Evolutionary conservation across 495 filamentous ascomycete genomes (phyloP), one percentile per base, ranked within the genome.

Genomic region (Cercophora newfieldiana): DNA sequence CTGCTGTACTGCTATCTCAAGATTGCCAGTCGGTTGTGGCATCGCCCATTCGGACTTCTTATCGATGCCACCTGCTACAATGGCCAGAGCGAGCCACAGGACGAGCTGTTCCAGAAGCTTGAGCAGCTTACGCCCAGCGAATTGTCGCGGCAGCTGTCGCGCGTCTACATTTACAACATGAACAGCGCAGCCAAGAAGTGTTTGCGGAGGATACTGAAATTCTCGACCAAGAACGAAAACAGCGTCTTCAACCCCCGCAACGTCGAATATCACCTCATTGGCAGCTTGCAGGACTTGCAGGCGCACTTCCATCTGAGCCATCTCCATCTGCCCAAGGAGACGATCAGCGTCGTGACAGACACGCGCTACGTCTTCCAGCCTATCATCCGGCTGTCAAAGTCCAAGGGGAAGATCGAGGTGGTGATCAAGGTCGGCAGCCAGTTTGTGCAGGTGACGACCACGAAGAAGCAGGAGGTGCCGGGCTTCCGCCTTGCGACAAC

Each of bases 101-200:
- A 90, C 68, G 81, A 83, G 18, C 64, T 90, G 14, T 84, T 87
- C 69, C 79, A 79, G 18, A 86, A 82, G 63, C 70, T 88, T 19
- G 84, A 87, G 65, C 74, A 77, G 24, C 79, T 90, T 12, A 87
- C 85, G 31, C 87, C 87, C 5, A 78, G 78, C 5, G 87, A 90
- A 62, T 72, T 89, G 54, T 74, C 83, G 12, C 78, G 78, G 53
- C 82, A 87, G 56, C 78, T 89, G 4, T 77, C 79, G 14, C 76
- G 85, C 57, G 75, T 86, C 21, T 90, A 89, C 63, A 78, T 89
- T 57, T 90, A 89, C 74, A 90, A 90, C 68, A 89, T 89, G 87
- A 90, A 90, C 69, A 88, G 81, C 67, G 83, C 85, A 5, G 87
- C 79, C 68, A 79, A 80, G 61, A 89, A 88, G 79, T 88, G 85